Base-by-base conservation (phyloP, 345 rosid genomes). In the Clarkia xantiana region DNA sequence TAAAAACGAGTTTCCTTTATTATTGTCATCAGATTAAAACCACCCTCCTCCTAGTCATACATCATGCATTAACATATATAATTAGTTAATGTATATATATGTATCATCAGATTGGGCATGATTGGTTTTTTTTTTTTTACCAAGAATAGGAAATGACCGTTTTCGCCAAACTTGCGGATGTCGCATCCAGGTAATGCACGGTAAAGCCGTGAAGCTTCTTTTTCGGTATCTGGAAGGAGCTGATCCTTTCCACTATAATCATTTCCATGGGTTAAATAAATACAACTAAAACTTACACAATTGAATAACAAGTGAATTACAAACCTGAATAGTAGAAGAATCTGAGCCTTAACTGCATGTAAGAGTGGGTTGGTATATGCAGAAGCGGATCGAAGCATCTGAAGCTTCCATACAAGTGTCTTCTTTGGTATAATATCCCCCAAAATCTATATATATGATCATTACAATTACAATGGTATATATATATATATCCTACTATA, bases 141-240 rank as follows among this genome's bases (percentile, higher is more conserved):
- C 87, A 87, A 65, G 70, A 87, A 79, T 49, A 83, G 77, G 55
- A 74, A 83, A 71, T 86, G 97, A 18, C 84, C 80, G 50, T 60
- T 70, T 56, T 74, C 76, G 22, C 58, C 41, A 52, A 80, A 82
- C 23, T n/a, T 61, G 40, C 94, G 90, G 38, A 47, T 68, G 55
- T 72, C 82, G 60, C 84, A 60, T 57, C 65, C 74, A 41, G 53
- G 68, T 55, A 81, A 63, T 42, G 68, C 63, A 51, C 34, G 53
- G 15, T 60, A 61, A 49, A 85, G 79, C 53, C 79, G 74, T 62
- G 61, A 62, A 54, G 82, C 70, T 76, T 90, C 97, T 50, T 52
- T 76, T 65, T 44, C 47, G 64, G 87, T 29, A 29, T 29, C 78
- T 11, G 94, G 88, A 45, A 85, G 59, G 53, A 82, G 49, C 45